These are phyloP conservation scores for Rhodotorula sp. DNA, from an alignment of 1,284 basidiomycete genomes.

Conservation along the genomic window DNA sequence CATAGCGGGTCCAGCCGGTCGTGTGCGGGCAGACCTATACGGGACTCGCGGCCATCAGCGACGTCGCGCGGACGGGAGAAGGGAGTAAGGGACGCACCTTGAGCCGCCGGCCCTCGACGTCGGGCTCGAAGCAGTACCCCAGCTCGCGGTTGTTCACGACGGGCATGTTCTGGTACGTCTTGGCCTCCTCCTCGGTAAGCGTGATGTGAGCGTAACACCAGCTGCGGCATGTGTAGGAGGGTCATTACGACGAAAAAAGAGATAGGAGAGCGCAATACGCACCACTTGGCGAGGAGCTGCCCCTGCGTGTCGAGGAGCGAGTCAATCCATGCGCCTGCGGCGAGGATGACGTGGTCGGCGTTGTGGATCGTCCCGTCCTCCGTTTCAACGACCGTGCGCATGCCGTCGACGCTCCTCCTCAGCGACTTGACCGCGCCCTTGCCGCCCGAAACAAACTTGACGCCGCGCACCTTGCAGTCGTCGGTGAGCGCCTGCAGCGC, in stretches of 20 bases:
- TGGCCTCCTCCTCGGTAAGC: slow-evolving; percentile 49
- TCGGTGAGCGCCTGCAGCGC: slow-evolving; percentile 50
- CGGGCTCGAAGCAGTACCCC: slow-evolving; percentile 47
- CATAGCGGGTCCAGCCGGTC: slow-evolving; percentile 33
- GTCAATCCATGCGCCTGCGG: slow-evolving; percentile 52
- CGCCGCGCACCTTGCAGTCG: slow-evolving; percentile 47
- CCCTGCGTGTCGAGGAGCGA: slow-evolving; percentile 50
- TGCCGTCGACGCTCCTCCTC: slow-evolving; percentile 39
- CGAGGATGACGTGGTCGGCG: slow-evolving; percentile 51
- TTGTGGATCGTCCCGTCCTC: slow-evolving; percentile 47
- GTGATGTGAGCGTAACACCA: slow-evolving; percentile 53
- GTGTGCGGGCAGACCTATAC: slow-evolving; percentile 8
- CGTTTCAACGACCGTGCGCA: slow-evolving; percentile 43
- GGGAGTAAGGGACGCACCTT: slow-evolving; percentile 13
- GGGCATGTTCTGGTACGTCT: slow-evolving; percentile 41
- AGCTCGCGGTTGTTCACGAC: slow-evolving; percentile 35
- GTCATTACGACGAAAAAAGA: background rate
- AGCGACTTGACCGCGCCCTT: slow-evolving; percentile 48
- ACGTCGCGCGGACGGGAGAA: background rate
- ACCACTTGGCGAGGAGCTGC: slow-evolving; percentile 41
- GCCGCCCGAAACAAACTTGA: slow-evolving; percentile 47
- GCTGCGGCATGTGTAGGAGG: slow-evolving; percentile 24
- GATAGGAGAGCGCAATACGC: background rate
- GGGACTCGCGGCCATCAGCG: accelerated
- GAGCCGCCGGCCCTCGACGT: slow-evolving; percentile 13